Evolutionary conservation across 768 basidiomycete genomes (phyloP), one percentile per base, ranked within the genome.

Genomic region (Hericium erinaceus): DNA sequence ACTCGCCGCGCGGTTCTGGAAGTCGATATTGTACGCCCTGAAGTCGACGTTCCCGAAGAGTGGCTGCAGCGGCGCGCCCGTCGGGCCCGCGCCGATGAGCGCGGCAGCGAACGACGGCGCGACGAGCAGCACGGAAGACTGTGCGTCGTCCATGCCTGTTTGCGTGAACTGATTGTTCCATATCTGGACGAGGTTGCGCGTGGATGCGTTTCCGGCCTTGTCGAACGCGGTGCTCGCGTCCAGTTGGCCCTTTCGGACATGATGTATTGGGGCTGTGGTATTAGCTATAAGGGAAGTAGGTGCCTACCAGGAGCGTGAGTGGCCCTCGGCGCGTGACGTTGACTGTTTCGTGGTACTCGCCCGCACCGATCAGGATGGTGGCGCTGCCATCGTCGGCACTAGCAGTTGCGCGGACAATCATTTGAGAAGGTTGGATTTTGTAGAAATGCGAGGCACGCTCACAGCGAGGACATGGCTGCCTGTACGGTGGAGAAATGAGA

Each of bases 21-120:
- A 82, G 64, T 85, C 77, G 58, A 87, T 79, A 61, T 86, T 85
- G 60, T 86, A 85, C 9, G 76, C 80, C 61, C 73, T 83, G 70
- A 86, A 85, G 62, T 87, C 77, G 22, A 66, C 59, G 58, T 72
- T 82, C 0, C 84, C 84, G 54, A 80, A 82, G 11, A 71, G 64
- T 4, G 74, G 73, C 60, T 82, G 75, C 1, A 73, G 67, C 16
- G 77, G 81, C 0, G 82, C 82, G 1, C 82, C 82, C 7, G 75
- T 79, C 1, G 82, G 76, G 2, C 83, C 83, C 2, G 80, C 77
- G 3, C 83, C 82, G 49, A 84, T 83, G 48, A 84, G 68, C 37
- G 81, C 79, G 0, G 77, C 82, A 54, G 77, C 76, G 65, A 77
- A 76, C 1, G 77, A 77, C 10, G 85, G 83, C 2, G 77, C 76